Base-by-base conservation (phyloP, 768 basidiomycete species). In the Leucosporidium yakuticum region DNA sequence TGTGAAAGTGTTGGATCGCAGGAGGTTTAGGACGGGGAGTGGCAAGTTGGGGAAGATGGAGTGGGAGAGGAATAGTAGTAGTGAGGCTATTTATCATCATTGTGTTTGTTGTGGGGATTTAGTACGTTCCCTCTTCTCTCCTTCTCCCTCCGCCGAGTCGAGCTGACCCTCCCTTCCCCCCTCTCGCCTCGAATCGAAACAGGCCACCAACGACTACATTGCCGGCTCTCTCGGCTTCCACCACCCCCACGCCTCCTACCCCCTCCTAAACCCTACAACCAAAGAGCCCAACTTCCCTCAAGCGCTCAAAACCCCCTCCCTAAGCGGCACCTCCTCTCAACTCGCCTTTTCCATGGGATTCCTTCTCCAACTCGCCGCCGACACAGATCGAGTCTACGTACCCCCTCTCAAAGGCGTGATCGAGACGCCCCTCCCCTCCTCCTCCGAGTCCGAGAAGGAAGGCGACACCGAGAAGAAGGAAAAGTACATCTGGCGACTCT, bases 201-300 rank as follows among this genome's bases (percentile, higher is more conserved):
- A 67, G 65, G 48, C 32, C 48, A 36, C 47, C 25, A 61, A 59
- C 47, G 55, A 67, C 65, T 67, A 62, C 60, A 67, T 67, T 47
- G 60, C 60, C 27, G 65, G 65, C 34, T 54, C 65, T 0, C 65
- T 67, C 48, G 65, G 55, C 19, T 67, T n/a, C 60, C 60, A 67
- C 49, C 61, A 67, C n/a, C 54, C 60, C 0, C 14, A 54, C 2
- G n/a, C 62, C 34, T 8, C 65, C n/a, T 62, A 57, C 65, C 17
- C 51, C 4, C 11, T 20, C 12, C 6, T 15, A 8, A 25, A 23
- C n/a, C 7, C 29, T 6, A 4, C 2, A 4, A 29, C 31, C 55
- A 8, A 34, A 23, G 48, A 56, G 20, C 65, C 65, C 0, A 14
- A 48, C 4, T 27, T 67, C 21, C 65, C 65, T 1, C 57, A 62